Conservation (phyloP, 768 basidiomycete species). For the Podaxis sp. region DNA sequence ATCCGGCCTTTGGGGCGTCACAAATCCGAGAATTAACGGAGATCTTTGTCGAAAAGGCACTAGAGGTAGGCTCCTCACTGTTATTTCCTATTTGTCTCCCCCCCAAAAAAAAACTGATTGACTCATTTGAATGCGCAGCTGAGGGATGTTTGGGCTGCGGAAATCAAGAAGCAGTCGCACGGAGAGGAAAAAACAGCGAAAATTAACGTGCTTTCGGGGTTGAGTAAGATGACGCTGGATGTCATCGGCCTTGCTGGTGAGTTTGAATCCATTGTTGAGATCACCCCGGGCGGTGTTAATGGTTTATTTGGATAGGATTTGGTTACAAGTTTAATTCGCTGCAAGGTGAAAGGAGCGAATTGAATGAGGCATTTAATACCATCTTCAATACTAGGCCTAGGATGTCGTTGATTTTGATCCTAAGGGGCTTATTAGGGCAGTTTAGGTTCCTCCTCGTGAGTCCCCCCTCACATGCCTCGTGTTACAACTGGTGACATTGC, state of each 20-base stretch:
- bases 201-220: conserved; percentile 63
- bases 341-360: conserved; percentile 41
- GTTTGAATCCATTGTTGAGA: not conserved
- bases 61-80: conserved; percentile 35
- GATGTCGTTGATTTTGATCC: conserved; percentile 30
- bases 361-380: conserved; percentile 51
- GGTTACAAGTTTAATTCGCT: conserved; percentile 36
- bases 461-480: not conserved
- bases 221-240: conserved; percentile 69
- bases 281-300: not conserved
- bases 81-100: too few relatives aligned
- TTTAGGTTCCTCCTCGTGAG: not conserved
- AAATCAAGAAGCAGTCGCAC: conserved; percentile 20
- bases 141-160: conserved; percentile 44
- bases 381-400: conserved; percentile 46
- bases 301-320: conserved; percentile 24
- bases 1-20: conserved; percentile 63
- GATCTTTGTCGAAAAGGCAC: conserved; percentile 57
- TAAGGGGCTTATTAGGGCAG: conserved; percentile 37
- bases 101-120: not conserved
- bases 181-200: conserved; percentile 26
- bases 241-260: conserved; percentile 60
- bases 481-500: not conserved
- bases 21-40: conserved; percentile 59
- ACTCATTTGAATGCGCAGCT: conserved; percentile 31